These are phyloP conservation scores for Schizosaccharomyces japonicus DNA, from an alignment of 805 yeast species.

Conservation along the genomic window DNA sequence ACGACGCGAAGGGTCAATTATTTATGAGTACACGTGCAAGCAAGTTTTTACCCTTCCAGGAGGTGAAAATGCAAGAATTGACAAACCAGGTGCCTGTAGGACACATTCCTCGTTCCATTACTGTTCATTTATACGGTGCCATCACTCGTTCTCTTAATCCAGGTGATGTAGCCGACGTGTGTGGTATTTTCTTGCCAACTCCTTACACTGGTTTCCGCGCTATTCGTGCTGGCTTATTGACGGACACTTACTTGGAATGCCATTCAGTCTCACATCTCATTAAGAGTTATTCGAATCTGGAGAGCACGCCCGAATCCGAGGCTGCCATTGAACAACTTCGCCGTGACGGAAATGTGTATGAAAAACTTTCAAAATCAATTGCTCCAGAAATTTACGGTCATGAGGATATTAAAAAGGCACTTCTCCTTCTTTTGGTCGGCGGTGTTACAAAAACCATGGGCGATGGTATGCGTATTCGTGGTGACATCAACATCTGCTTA, in stretches of 20 bases:
- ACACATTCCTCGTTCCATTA: constrained; percentile 75
- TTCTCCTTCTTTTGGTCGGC: constrained; percentile 64
- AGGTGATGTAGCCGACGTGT: constrained; percentile 81
- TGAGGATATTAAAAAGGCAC: constrained; percentile 74
- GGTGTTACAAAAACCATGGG: constrained; percentile 89
- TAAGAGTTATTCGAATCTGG: constrained; percentile 51
- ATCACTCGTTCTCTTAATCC: constrained; percentile 71
- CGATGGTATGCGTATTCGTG: constrained; percentile 92
- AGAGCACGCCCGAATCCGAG: constrained; percentile 32
- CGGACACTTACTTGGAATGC: constrained; percentile 82
- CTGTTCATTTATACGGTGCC: constrained; percentile 77
- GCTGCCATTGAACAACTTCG: constrained; percentile 32
- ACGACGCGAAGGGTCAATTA: constrained; percentile 67
- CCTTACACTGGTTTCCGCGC: constrained; percentile 94
- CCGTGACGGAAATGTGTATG: constrained; percentile 46
- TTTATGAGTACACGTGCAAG: constrained; percentile 89
- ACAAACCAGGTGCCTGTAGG: constrained; percentile 95
- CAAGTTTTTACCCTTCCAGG: constrained; percentile 85
- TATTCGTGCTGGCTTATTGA: constrained; percentile 68
- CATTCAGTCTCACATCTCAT: constrained; percentile 73
- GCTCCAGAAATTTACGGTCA: constrained; percentile 97
- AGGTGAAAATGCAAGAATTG: constrained; percentile 78
- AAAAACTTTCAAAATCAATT: constrained; percentile 59
- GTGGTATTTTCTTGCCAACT: constrained; percentile 79
- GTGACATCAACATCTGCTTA: constrained; percentile 81